Evolutionary conservation across 441 rosid species (phyloP).

Genomic region (Populus trichocarpa): DNA sequence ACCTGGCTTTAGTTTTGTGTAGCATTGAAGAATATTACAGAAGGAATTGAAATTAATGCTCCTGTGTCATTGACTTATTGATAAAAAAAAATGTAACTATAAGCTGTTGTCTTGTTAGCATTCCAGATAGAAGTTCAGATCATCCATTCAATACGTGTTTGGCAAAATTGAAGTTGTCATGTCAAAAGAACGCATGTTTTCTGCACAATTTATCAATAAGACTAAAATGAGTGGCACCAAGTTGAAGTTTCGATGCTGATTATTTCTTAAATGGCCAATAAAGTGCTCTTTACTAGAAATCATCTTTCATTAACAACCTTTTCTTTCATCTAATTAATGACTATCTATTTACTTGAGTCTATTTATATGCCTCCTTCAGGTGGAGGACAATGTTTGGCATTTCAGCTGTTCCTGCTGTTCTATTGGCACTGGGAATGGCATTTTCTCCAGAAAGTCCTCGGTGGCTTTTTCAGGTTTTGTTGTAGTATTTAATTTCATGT

Average conservation of each 20-base stretch:
- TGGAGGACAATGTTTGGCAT: conserved; percentile 98
- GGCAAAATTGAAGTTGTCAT: background rate
- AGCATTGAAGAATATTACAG: background rate
- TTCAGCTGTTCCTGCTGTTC: conserved; percentile 79
- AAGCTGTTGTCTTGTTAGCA: background rate
- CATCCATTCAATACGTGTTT: background rate
- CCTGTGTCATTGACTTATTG: background rate
- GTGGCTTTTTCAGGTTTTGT: conserved; percentile 91
- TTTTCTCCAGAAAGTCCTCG: conserved; percentile 98
- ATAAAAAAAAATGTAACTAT: background rate
- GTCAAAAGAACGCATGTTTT: background rate
- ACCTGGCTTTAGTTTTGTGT: background rate
- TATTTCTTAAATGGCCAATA: background rate
- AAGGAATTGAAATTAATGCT: background rate
- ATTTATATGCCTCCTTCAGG: conserved; percentile 41
- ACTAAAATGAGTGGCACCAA: background rate
- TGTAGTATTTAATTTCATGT: background rate
- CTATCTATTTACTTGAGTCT: conserved; percentile 1
- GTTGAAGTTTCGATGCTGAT: background rate
- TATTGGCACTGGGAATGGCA: conserved; percentile 85
- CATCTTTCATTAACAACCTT: background rate
- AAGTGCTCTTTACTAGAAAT: background rate
- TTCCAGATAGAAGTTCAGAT: background rate
- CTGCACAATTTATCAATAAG: background rate
- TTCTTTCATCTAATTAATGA: background rate